Percentiles rank a stretch among this genome's conserved stretches.
phyloP scores from a whole-genome alignment of 176 grass and related monocot genomes.

The Carex scoparia region DNA sequence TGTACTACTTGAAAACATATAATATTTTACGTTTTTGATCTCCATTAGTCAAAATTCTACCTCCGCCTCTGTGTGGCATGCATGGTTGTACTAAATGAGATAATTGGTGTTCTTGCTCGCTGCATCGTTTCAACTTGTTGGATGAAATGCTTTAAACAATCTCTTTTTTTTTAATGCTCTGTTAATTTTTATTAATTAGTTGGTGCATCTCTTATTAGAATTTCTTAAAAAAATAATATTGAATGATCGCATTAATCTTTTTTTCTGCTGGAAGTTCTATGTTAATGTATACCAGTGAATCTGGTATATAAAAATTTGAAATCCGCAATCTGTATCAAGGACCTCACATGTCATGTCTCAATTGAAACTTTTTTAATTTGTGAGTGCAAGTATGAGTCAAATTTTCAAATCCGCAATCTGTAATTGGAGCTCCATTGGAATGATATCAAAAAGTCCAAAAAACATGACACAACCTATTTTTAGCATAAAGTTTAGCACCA shows the following conservation, averaged over 20 bases:
- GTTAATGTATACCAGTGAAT: not conserved
- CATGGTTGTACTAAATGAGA: not conserved
- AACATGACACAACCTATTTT: not conserved
- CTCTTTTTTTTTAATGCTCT: not conserved
- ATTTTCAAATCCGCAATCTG: too few species aligned
- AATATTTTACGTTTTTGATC: too few species aligned
- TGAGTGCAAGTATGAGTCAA: too few species aligned
- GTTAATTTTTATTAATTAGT: not conserved
- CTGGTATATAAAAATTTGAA: not conserved
- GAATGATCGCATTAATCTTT: not conserved
- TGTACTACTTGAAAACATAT: too few species aligned
- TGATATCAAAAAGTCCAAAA: not conserved
- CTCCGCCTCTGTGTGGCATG: not conserved
- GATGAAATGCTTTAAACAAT: slow-evolving; percentile 3
- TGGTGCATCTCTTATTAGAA: not conserved
- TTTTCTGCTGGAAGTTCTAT: not conserved
- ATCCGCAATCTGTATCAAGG: not conserved
- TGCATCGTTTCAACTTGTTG: not conserved
- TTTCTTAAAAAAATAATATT: not conserved
- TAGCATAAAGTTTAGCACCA: not conserved
- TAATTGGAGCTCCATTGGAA: not conserved
- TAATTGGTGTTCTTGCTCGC: not conserved
- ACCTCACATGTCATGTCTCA: not conserved
- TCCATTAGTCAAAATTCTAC: too few species aligned
- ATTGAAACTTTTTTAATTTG: not conserved